A percentile compares a stretch with the other conserved stretches of the same genome.
These are phyloP conservation scores for Coemansia sp. DNA, from an alignment of 192 early-diverging fungal species.

Conservation along the genomic window DNA sequence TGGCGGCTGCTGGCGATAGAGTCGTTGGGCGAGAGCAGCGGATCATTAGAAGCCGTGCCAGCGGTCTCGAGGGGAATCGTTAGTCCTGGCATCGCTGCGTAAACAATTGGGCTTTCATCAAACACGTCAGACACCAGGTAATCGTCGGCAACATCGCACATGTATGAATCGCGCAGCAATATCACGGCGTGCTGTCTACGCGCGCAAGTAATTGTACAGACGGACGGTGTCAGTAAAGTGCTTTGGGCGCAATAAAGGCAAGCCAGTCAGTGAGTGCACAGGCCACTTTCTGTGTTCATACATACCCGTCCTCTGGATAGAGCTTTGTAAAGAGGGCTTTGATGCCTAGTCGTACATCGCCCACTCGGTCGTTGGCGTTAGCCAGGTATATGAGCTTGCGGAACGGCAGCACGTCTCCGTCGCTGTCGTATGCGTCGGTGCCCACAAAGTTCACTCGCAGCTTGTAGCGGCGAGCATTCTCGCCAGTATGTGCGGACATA, in stretches of 20 bases:
- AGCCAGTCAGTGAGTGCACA: too few species aligned
- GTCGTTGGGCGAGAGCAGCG: not conserved
- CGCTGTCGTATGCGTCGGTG: constrained; percentile 38
- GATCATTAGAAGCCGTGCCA: not conserved
- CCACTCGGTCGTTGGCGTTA: constrained; percentile 18
- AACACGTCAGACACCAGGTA: constrained; percentile 48
- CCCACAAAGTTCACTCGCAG: constrained; percentile 55
- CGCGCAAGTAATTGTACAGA: not conserved
- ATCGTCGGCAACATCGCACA: constrained; percentile 52
- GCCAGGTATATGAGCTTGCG: constrained; percentile 49
- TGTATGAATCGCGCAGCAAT: constrained; percentile 39
- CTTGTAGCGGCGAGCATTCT: constrained; percentile 28
- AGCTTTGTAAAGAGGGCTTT: constrained; percentile 30
- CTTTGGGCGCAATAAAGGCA: too few species aligned
- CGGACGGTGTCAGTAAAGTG: too few species aligned
- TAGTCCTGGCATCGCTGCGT: constrained; percentile 42
- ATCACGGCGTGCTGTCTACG: constrained; percentile 30
- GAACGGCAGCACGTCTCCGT: constrained; percentile 29
- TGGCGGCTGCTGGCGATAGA: not conserved
- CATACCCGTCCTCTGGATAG: constrained; percentile 50
- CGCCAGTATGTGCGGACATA: constrained; percentile 5
- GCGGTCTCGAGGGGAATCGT: not conserved
- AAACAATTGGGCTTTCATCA: constrained; percentile 48
- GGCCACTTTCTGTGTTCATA: not conserved
- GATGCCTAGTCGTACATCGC: constrained; percentile 31